phyloP scores from a whole-genome alignment of 2,329 filamentous ascomycete genomes.

The Phaeosphaeriaceae sp. region DNA sequence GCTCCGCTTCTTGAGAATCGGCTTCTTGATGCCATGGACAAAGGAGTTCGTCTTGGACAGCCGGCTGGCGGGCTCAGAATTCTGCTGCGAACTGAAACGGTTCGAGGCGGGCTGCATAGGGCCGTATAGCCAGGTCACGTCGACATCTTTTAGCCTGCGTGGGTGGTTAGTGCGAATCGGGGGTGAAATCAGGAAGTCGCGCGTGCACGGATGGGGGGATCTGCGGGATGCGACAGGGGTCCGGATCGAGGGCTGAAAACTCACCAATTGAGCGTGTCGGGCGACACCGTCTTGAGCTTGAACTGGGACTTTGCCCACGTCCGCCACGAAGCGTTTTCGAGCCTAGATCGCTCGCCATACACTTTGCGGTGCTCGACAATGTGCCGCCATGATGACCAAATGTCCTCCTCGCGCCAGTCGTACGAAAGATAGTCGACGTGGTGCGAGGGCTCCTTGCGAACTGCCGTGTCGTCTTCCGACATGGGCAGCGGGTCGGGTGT shows the following conservation, averaged over 20 bases:
- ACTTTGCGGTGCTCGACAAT: slow-evolving; percentile 80
- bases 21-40: slow-evolving; percentile 73
- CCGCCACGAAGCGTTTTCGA: slow-evolving; percentile 97
- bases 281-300: slow-evolving; percentile 83
- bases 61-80: slow-evolving; percentile 60
- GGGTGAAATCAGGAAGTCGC: slow-evolving; percentile 14
- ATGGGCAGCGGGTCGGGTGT: slow-evolving; percentile 62
- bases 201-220: slow-evolving; percentile 39
- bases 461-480: slow-evolving; percentile 80
- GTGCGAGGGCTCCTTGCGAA: slow-evolving; percentile 76
- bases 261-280: slow-evolving; percentile 92
- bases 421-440: slow-evolving; percentile 97
- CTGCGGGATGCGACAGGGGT: slow-evolving; percentile 29
- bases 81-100: slow-evolving; percentile 57
- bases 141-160: slow-evolving; percentile 89
- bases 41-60: slow-evolving; percentile 72
- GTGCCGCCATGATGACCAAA: slow-evolving; percentile 97
- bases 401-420: slow-evolving; percentile 93
- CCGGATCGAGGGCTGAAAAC: slow-evolving; percentile 43
- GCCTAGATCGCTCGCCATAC: slow-evolving; percentile 79
- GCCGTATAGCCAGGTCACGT: slow-evolving; percentile 97
- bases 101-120: slow-evolving; percentile 78
- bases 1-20: slow-evolving; percentile 94
- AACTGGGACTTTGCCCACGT: slow-evolving; percentile 96
- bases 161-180: slow-evolving; percentile 36